Evolutionary conservation across 768 basidiomycete species (phyloP).

Genomic region (Cyathus striatus): DNA sequence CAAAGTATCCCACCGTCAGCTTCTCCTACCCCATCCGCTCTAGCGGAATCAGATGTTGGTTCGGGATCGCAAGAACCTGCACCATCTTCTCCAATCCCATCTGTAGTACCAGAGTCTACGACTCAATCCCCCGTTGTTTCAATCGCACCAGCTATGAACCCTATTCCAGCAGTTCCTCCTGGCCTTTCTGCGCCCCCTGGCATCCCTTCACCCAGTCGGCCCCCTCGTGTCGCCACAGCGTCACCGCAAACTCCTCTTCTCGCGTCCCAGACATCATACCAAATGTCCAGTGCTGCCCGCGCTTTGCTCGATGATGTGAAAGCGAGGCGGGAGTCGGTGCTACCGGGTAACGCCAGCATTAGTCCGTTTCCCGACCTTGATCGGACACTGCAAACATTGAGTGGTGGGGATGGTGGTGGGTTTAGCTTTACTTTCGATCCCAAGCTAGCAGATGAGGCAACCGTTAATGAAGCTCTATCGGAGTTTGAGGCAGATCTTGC

Average conservation of each 20-base stretch:
- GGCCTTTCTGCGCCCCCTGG: conserved; percentile 57
- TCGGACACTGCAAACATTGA: conserved; percentile 71
- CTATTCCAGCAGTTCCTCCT: conserved; percentile 35
- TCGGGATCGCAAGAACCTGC: conserved; percentile 39
- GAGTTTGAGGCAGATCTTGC: conserved; percentile 49
- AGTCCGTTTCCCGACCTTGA: conserved; percentile 90
- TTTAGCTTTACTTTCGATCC: conserved; percentile 89
- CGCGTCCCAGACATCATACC: conserved; percentile 64
- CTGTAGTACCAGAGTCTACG: conserved; percentile 24
- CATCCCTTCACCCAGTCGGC: conserved; percentile 52
- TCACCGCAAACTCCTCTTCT: conserved; percentile 47
- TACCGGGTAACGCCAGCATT: conserved; percentile 29
- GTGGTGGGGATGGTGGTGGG: conserved; percentile 57
- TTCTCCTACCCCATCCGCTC: conserved; percentile 44
- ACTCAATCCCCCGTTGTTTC: conserved; percentile 34
- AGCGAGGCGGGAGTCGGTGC: conserved; percentile 59
- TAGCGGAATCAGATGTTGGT: conserved; percentile 47
- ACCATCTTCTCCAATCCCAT: conserved; percentile 32
- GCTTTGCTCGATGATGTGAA: conserved; percentile 82
- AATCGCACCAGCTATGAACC: conserved; percentile 23
- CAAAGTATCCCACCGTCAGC: conserved; percentile 9
- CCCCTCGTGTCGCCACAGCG: conserved; percentile 41
- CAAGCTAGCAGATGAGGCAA: conserved; percentile 53
- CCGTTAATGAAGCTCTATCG: conserved; percentile 33
- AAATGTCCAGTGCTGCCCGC: conserved; percentile 82